These are phyloP conservation scores for Fusarium neocosmosporiellum DNA, from an alignment of 2,329 filamentous ascomycete species.

Conservation along the genomic window DNA sequence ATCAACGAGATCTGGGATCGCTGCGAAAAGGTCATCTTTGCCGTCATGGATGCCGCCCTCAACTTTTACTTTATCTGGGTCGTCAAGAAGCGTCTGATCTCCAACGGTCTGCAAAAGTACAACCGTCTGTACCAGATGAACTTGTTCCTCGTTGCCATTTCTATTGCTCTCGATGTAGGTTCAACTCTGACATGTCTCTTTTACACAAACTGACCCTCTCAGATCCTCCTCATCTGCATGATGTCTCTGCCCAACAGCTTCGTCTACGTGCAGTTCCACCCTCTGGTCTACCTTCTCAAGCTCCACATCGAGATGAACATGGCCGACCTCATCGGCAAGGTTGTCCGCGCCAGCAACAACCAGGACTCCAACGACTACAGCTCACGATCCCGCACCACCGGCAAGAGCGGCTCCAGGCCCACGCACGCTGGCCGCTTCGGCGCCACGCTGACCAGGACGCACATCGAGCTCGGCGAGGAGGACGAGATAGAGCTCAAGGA, in stretches of 20 bases:
- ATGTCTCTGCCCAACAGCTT: constrained; percentile 40
- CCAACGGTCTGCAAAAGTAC: constrained; percentile 61
- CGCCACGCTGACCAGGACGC: constrained; percentile 29
- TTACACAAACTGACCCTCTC: not conserved
- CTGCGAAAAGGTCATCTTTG: constrained; percentile 59
- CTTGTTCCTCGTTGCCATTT: constrained; percentile 41
- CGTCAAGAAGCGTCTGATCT: constrained; percentile 58
- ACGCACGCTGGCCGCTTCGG: constrained; percentile 26
- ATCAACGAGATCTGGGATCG: constrained; percentile 62
- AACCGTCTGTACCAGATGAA: constrained; percentile 55
- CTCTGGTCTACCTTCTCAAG: constrained; percentile 38
- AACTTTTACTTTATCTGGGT: constrained; percentile 59
- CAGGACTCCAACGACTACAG: constrained; percentile 31
- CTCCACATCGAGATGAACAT: constrained; percentile 42
- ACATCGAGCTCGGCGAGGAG: constrained; percentile 44
- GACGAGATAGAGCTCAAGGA: constrained; percentile 41
- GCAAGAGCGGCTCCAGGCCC: constrained; percentile 20
- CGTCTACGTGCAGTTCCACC: constrained; percentile 39
- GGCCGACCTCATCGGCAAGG: constrained; percentile 40
- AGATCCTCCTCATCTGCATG: constrained; percentile 38
- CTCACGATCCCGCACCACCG: constrained; percentile 33
- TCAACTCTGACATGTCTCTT: too few relatives aligned
- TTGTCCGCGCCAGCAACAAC: constrained; percentile 33
- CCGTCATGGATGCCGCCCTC: constrained; percentile 57
- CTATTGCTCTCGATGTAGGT: constrained; percentile 42